Conservation (phyloP, 2,329 filamentous ascomycete genomes). For the Neopestalotiopsis sp. region DNA sequence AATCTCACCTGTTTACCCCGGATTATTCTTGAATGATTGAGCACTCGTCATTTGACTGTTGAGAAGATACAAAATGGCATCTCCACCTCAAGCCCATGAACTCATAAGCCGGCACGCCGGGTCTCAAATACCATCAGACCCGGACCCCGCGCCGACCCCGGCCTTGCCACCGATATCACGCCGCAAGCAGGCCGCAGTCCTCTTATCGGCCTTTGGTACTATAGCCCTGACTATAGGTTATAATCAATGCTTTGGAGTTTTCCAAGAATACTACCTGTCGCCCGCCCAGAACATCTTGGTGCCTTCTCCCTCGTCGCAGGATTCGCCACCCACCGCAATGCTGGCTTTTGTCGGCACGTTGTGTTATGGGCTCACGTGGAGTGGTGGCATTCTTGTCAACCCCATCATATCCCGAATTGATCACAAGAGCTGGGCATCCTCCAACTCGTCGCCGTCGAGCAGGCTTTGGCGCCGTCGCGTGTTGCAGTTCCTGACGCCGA, state of each 20-base stretch:
- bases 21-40: neutral
- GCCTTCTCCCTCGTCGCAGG: conserved; percentile 35
- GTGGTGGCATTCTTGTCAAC: conserved; percentile 54
- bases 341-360: conserved; percentile 55
- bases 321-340: conserved; percentile 43
- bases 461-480: conserved; percentile 30
- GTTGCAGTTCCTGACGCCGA: conserved; percentile 34
- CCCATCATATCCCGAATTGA: conserved; percentile 50
- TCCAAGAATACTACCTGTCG: conserved; percentile 55
- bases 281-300: conserved; percentile 44
- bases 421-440: conserved; percentile 33
- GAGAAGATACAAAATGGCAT: neutral
- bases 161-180: conserved; percentile 42
- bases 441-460: conserved; percentile 25
- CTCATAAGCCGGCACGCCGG: neutral
- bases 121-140: neutral
- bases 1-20: neutral
- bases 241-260: conserved; percentile 56
- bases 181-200: conserved; percentile 47
- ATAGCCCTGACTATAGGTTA: conserved; percentile 54
- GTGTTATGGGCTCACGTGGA: conserved; percentile 55
- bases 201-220: conserved; percentile 49
- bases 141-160: conserved; percentile 18
- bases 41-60: neutral
- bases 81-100: neutral